A percentile compares a stretch with the other conserved stretches of the same genome.
These are phyloP conservation scores for Benincasa hispida DNA, from an alignment of 306 rosid genomes.

Conservation along the genomic window DNA sequence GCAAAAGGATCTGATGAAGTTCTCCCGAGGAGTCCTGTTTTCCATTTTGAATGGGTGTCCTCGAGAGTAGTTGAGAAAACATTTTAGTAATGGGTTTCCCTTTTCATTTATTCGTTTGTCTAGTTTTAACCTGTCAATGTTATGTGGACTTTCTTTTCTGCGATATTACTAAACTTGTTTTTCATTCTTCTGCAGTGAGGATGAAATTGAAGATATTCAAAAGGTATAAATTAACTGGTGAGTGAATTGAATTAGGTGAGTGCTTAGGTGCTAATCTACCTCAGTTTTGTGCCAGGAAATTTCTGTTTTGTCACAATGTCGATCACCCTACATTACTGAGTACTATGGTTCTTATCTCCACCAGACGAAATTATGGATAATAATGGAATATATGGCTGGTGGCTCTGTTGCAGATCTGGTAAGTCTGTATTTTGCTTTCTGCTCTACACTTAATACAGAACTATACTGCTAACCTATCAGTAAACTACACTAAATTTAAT, in stretches of 20 bases:
- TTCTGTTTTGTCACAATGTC: constrained; percentile 93
- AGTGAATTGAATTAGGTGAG: constrained; percentile 9
- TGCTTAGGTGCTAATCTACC: constrained; percentile 22
- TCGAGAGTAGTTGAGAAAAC: background rate
- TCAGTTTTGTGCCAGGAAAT: constrained; percentile 77
- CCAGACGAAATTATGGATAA: constrained; percentile 96
- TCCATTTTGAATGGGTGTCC: background rate
- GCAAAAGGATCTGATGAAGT: background rate
- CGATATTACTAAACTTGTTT: constrained; percentile 14
- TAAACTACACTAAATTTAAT: background rate
- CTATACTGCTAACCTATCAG: constrained; percentile 7
- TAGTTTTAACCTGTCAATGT: background rate
- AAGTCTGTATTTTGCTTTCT: constrained; percentile 37
- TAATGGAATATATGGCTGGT: constrained; percentile 99
- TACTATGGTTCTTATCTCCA: constrained; percentile 91
- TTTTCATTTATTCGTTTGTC: background rate
- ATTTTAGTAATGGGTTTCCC: background rate
- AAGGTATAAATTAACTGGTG: constrained; percentile 42
- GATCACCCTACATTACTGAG: constrained; percentile 89
- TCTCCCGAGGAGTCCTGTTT: background rate
- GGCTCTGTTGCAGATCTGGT: constrained; percentile 99
- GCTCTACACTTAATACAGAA: constrained; percentile 17
- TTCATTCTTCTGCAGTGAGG: constrained; percentile 58
- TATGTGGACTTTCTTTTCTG: constrained; percentile 6
- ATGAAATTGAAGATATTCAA: constrained; percentile 96